Evolutionary conservation across 495 filamentous ascomycete species (phyloP).

Genomic region (Podospora fimiseda): DNA sequence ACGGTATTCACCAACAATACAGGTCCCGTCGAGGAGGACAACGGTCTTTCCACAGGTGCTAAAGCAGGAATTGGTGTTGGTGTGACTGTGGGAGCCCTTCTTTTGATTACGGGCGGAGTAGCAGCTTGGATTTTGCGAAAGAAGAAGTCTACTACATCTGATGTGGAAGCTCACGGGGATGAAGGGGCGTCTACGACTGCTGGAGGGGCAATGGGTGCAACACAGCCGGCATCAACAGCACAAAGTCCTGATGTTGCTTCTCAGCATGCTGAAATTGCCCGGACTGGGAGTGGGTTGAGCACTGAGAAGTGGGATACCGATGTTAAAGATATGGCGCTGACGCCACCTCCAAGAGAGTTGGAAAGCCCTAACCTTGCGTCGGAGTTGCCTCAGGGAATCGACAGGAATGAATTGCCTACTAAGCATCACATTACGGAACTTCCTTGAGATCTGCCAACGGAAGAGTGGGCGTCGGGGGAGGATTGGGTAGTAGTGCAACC

Average conservation of each 20-base stretch:
- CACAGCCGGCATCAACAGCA: background rate
- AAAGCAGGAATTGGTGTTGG: slow-evolving; percentile 17
- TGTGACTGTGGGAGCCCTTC: slow-evolving; percentile 5
- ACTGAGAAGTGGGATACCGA: slow-evolving; percentile 5
- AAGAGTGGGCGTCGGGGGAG: no score
- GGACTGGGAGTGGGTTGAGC: slow-evolving; percentile 2
- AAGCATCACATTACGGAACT: slow-evolving; percentile 5
- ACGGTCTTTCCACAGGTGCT: slow-evolving; percentile 13
- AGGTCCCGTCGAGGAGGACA: background rate
- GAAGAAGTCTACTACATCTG: slow-evolving; percentile 1
- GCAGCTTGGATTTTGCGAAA: slow-evolving; percentile 7
- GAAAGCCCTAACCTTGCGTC: slow-evolving; percentile 8
- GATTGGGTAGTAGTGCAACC: no score
- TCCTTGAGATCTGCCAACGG: background rate
- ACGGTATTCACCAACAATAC: background rate
- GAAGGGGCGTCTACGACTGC: no score
- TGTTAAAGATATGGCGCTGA: background rate
- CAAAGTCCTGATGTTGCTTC: background rate
- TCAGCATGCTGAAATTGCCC: background rate
- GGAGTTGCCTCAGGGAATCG: background rate
- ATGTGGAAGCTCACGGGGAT: no score
- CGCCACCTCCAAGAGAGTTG: slow-evolving; percentile 7
- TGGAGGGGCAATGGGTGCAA: no score
- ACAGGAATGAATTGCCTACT: slow-evolving; percentile 6
- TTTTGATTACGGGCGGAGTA: slow-evolving; percentile 5